These are phyloP conservation scores for Przewalskia tangutica DNA, from an alignment of 257 asterid genomes.

Conservation along the genomic window DNA sequence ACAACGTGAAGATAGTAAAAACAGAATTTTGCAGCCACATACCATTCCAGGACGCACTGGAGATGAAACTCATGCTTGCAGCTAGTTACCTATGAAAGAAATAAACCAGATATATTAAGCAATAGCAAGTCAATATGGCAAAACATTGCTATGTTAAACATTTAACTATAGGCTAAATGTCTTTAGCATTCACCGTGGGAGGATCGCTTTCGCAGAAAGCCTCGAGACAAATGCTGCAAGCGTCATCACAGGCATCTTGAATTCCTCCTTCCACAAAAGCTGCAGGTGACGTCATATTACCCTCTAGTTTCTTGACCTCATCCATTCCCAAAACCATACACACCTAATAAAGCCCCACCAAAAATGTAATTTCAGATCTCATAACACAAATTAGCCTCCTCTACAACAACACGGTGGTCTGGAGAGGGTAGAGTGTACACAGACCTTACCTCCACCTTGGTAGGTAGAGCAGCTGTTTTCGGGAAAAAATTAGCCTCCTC, in stretches of 20 bases:
- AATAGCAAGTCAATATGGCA: not conserved
- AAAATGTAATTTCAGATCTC: not conserved
- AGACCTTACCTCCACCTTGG: no score
- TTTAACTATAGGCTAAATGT: not conserved
- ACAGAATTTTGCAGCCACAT: conserved; percentile 3
- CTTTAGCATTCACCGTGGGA: conserved; percentile 42
- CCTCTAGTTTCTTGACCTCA: conserved; percentile 42
- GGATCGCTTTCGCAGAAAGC: conserved; percentile 71
- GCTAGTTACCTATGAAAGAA: conserved; percentile 45
- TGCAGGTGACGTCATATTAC: conserved; percentile 63
- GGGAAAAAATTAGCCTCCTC: not conserved
- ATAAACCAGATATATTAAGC: not conserved
- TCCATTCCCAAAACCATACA: conserved; percentile 37
- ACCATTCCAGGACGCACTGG: conserved; percentile 95
- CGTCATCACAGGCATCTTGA: conserved; percentile 88
- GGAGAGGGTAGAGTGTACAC: no score
- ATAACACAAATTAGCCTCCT: not conserved
- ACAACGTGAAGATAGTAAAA: not conserved
- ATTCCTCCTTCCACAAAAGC: conserved; percentile 97
- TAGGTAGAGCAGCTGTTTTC: no score
- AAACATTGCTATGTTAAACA: not conserved
- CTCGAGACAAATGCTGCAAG: conserved; percentile 98
- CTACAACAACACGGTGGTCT: no score
- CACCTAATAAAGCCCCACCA: not conserved
- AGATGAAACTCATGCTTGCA: conserved; percentile 94